A percentile compares a stretch with the other conserved stretches of the same genome.
Evolutionary conservation across 495 filamentous ascomycete species (phyloP).

Genomic region (Rusavskia elegans): DNA sequence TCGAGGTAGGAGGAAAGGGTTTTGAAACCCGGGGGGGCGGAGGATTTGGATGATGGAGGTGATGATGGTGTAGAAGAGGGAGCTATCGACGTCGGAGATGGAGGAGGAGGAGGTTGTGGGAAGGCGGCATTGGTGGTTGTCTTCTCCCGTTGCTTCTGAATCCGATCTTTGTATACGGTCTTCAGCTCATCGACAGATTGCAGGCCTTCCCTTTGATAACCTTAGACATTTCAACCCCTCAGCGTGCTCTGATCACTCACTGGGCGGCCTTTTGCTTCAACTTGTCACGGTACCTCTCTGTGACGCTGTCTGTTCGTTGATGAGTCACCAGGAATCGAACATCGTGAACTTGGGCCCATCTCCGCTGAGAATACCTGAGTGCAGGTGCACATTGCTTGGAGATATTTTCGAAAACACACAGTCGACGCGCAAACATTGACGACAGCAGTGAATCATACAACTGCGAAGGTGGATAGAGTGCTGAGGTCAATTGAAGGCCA

Average conservation of each 20-base stretch:
- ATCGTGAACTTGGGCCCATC: conserved; percentile 87
- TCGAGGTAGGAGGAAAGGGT: conserved; percentile 73
- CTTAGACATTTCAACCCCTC: background rate
- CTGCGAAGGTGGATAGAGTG: too few species aligned
- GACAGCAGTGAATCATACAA: background rate
- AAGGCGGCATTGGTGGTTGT: conserved; percentile 24
- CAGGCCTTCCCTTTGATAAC: conserved; percentile 48
- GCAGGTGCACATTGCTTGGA: conserved; percentile 14
- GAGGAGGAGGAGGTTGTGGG: conserved; percentile 14
- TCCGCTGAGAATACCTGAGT: conserved; percentile 37
- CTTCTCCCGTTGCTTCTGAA: conserved; percentile 44
- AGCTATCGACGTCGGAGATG: conserved; percentile 14
- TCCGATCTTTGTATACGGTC: conserved; percentile 69
- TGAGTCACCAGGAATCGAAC: conserved; percentile 73
- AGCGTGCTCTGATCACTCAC: conserved; percentile 5
- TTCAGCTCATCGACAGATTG: conserved; percentile 60
- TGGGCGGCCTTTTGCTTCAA: conserved; percentile 64
- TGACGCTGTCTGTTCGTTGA: conserved; percentile 40
- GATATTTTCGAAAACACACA: conserved; percentile 15
- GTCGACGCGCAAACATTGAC: conserved; percentile 15
- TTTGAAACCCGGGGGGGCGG: conserved; percentile 44
- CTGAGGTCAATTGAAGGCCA: too few species aligned
- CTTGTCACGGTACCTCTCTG: conserved; percentile 78
- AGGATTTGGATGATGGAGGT: conserved; percentile 15
- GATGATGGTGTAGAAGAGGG: conserved; percentile 17